Evolutionary conservation across 495 filamentous ascomycete genomes (phyloP), one percentile per base, ranked within the genome.

Genomic region (Jackrogersella minutella): DNA sequence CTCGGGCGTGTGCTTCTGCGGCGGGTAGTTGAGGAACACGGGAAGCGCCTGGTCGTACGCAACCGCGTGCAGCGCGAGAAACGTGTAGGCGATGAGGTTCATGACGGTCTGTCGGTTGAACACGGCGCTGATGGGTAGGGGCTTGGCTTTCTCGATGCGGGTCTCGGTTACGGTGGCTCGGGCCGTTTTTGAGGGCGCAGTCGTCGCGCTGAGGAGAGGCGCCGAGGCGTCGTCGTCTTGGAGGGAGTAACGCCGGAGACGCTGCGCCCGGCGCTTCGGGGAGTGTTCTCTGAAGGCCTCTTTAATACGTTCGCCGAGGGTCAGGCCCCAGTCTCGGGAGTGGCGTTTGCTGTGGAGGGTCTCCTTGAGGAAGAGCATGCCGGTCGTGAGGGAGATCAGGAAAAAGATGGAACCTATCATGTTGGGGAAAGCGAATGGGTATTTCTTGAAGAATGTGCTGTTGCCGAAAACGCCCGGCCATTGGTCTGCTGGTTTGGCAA

Each of bases 351-450:
- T 81, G 49, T 87, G 86, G 2, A 93, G 77, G 0, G 92, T 93
- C 83, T 97, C 93, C 79, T 84, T 80, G 7, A 97, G 77, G 72
- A 93, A 97, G 11, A 96, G 73, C 21, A 87, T 73, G 0, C 90
- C 92, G 19, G 85, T 88, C 5, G 79, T 76, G 28, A 95, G 85
- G 4, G 92, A 92, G 11, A 93, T 69, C 24, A 90, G 67, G 76
- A 95, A 95, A 41, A 97, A 82, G 13, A 73, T 54, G 50, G 87
- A 87, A 0, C 87, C 82, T n/a, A 92, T 80, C 19, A 98, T 41
- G 73, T 97, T 97, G 4, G 94, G 94, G 58, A 96, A 77, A 5
- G 84, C 80, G 76, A 94, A 98, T 0, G 93, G 94, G 73, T 86
- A 96, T 40, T 78, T 81, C 60, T 86, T 83, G 43, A 97, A 82